Evolutionary conservation across 106 monocot genomes (phyloP).

Genomic region (Allium cepa): DNA sequence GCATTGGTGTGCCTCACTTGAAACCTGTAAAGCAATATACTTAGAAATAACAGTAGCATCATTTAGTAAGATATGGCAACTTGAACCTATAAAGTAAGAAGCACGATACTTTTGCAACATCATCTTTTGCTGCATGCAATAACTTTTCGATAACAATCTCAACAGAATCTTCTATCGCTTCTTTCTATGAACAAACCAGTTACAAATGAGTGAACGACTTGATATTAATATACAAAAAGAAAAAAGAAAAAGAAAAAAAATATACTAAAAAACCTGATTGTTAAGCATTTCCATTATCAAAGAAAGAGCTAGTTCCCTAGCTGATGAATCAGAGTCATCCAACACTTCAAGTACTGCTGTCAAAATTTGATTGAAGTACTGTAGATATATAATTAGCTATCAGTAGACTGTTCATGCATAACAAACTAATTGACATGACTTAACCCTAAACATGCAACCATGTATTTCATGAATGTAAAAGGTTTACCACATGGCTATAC

Average conservation of each 20-base stretch:
- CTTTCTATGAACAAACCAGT: conserved; percentile 39
- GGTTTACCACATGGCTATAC: too few relatives aligned
- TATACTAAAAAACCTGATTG: conserved; percentile 51
- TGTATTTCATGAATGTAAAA: too few relatives aligned
- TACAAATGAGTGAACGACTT: conserved; percentile 13
- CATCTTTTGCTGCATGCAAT: conserved; percentile 68
- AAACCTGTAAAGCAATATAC: conserved; percentile 40
- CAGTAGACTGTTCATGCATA: conserved; percentile 13
- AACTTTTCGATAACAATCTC: conserved; percentile 97
- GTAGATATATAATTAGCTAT: conserved; percentile 14
- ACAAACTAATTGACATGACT: not conserved
- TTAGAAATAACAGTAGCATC: conserved; percentile 8
- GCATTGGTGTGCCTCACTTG: conserved; percentile 83
- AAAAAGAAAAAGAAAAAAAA: not conserved
- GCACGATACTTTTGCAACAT: conserved; percentile 51
- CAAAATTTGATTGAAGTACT: conserved; percentile 99
- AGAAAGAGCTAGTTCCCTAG: conserved; percentile 75
- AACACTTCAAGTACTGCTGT: conserved; percentile 84
- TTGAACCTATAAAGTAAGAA: conserved; percentile 6
- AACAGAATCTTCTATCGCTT: conserved; percentile 78
- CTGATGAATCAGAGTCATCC: conserved; percentile 73
- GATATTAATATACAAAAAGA: not conserved
- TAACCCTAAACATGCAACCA: too few relatives aligned
- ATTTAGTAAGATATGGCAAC: not conserved
- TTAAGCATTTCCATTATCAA: conserved; percentile 80